Evolutionary conservation across 1,284 basidiomycete genomes (phyloP), one percentile per base, ranked within the genome.

Genomic region (Athelia sp.): DNA sequence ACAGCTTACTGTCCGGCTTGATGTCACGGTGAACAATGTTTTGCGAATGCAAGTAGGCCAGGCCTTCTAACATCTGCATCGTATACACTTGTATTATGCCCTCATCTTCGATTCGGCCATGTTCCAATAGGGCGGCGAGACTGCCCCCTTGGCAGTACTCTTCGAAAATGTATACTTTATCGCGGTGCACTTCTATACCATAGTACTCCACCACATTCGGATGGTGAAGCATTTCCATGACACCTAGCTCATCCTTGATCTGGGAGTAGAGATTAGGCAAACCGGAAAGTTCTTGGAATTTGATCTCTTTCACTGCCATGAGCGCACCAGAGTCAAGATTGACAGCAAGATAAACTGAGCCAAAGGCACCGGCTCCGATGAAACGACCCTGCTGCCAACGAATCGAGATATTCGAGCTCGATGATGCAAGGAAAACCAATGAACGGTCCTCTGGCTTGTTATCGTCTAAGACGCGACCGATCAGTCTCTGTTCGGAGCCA

Each of bases 261-360:
- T 97, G 93, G 55, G 92, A 82, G 71, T 95, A 91, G 18, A 95
- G 72, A 54, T 82, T 89, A 6, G 91, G 88, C 48, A 90, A 71
- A 26, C 89, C 85, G 44, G 90, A 79, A 47, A 95, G 69, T 69
- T 99, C 97, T 64, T 98, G 94, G 67, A 98, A 97, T 52, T 95
- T 92, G 65, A 99, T 96, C 73, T 99, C 97, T 72, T 99, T 99
- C 62, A 99, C 97, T 3, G 97, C 97, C 94, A 99, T 98, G 51
- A 98, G 84, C 32, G 91, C 90, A 46, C 96, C 94, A 1, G 93
- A 90, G 65, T 99, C 97, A 51, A 99, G 79, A 64, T 99, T 99
- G 70, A 99, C 91, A 18, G 95, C 97, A 38, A 93, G 80, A 66
- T 99, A 99, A n/a, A 99, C 97, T 11, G 89, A 93, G 18, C 95